Percentiles rank a stretch among this genome's conserved stretches.
Conservation (phyloP, 345 rosid genomes). For the Salix dunnii region DNA sequence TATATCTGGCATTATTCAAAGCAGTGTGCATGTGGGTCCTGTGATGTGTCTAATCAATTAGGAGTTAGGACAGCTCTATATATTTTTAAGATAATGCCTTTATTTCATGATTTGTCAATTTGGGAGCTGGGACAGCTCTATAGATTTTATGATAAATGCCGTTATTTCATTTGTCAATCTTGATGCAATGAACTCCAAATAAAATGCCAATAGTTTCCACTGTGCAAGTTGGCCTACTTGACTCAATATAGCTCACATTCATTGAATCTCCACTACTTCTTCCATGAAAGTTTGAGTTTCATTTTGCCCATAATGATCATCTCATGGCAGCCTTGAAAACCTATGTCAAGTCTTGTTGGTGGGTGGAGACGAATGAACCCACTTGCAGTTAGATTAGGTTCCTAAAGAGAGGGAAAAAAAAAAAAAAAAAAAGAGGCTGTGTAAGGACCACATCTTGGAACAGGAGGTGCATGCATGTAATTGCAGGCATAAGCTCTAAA, state of each 20-base stretch:
- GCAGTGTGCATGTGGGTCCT: background rate
- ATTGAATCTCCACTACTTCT: conserved; percentile 1
- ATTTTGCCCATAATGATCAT: conserved; percentile 1
- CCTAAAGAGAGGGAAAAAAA: background rate
- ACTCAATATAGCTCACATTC: background rate
- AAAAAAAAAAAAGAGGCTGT: too few relatives aligned
- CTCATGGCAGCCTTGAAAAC: background rate
- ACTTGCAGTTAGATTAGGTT: background rate
- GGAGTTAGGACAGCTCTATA: background rate
- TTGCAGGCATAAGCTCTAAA: background rate
- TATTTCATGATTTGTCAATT: background rate
- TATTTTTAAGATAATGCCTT: background rate
- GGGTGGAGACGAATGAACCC: conserved; percentile 6
- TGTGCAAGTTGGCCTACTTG: background rate
- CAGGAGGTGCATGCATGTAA: background rate
- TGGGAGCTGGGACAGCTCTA: background rate
- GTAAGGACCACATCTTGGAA: background rate
- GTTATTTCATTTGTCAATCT: background rate
- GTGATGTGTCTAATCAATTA: background rate
- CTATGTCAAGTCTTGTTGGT: conserved; percentile 14
- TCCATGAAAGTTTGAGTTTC: background rate
- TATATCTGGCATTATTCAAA: background rate
- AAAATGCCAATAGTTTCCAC: background rate
- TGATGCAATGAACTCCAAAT: background rate
- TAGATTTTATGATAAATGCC: background rate